phyloP scores from a whole-genome alignment of 2,329 filamentous ascomycete genomes.

The Fusarium devonianum region DNA sequence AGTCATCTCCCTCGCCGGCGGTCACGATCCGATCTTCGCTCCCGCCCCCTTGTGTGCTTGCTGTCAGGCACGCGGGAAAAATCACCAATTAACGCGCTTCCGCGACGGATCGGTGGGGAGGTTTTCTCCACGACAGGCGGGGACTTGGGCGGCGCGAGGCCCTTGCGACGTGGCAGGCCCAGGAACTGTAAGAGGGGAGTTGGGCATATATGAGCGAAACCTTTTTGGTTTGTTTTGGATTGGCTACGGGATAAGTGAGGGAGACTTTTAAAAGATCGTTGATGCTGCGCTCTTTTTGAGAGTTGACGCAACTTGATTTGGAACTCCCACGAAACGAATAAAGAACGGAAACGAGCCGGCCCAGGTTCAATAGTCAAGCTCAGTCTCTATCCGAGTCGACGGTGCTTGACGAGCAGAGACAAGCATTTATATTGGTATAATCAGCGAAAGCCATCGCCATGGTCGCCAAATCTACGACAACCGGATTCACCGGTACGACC shows the following conservation, averaged over 20 bases:
- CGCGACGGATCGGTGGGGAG: constrained; percentile 27
- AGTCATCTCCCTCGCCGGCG: constrained; percentile 5
- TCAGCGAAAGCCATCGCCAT: constrained; percentile 33
- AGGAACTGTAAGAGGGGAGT: constrained; percentile 1
- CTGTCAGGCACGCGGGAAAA: constrained; percentile 25
- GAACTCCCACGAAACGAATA: too few relatives aligned
- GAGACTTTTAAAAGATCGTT: not conserved
- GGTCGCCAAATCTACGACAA: constrained; percentile 40
- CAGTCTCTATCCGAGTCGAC: not conserved
- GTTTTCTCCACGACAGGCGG: constrained; percentile 9
- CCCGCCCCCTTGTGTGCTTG: not conserved
- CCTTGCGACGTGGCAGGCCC: constrained; percentile 37
- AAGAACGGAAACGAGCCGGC: not conserved
- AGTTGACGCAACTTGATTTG: too few relatives aligned
- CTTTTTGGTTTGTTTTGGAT: not conserved
- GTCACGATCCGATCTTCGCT: constrained; percentile 1
- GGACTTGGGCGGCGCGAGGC: too few relatives aligned
- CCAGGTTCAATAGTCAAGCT: not conserved
- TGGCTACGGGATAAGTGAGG: not conserved
- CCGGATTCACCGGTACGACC: constrained; percentile 43
- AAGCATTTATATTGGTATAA: too few relatives aligned
- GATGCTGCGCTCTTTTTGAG: too few relatives aligned
- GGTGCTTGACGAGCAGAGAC: too few relatives aligned
- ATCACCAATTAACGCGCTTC: constrained; percentile 28
- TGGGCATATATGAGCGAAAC: constrained; percentile 9